Conservation (phyloP, 176 grass and related monocot species). For the Eleusine coracana region DNA sequence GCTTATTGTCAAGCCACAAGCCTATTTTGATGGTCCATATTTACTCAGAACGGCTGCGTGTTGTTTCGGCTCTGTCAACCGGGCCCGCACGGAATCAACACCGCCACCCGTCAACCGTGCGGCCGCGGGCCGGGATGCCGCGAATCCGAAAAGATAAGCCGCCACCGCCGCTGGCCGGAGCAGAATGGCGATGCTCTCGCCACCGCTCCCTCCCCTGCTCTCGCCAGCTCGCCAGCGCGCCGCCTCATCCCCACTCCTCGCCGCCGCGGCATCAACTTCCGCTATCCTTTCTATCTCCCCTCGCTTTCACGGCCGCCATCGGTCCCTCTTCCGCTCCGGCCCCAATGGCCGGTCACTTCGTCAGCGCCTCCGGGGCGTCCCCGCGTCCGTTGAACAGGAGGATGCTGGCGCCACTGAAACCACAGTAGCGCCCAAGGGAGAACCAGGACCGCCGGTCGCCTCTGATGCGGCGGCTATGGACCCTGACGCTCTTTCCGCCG, state of each 20-base stretch:
- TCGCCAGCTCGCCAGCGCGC: conserved; percentile 32
- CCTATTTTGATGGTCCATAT: not conserved
- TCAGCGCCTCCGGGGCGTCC: not conserved
- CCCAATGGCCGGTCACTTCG: not conserved
- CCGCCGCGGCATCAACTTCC: not conserved
- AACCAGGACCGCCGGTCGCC: conserved; percentile 6
- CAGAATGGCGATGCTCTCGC: conserved; percentile 52
- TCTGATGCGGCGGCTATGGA: conserved; percentile 28
- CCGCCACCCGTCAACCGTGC: conserved; percentile 30
- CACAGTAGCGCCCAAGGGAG: conserved; percentile 5
- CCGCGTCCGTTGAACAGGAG: conserved; percentile 57
- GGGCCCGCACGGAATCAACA: conserved; percentile 16
- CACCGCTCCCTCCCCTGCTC: conserved; percentile 18
- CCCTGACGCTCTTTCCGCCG: conserved; percentile 20
- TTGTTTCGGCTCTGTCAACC: not conserved
- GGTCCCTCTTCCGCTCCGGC: conserved; percentile 2
- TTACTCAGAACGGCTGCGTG: not conserved
- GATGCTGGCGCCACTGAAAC: conserved; percentile 38
- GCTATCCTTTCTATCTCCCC: conserved; percentile 15
- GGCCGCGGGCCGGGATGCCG: conserved; percentile 27
- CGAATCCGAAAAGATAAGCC: conserved; percentile 47
- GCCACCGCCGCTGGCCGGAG: conserved; percentile 47
- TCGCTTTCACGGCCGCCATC: not conserved
- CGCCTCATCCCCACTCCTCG: not conserved
- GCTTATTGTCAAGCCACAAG: not conserved